Evolutionary conservation across 2,329 filamentous ascomycete genomes (phyloP).

Genomic region (Paramyrothecium roridum): DNA sequence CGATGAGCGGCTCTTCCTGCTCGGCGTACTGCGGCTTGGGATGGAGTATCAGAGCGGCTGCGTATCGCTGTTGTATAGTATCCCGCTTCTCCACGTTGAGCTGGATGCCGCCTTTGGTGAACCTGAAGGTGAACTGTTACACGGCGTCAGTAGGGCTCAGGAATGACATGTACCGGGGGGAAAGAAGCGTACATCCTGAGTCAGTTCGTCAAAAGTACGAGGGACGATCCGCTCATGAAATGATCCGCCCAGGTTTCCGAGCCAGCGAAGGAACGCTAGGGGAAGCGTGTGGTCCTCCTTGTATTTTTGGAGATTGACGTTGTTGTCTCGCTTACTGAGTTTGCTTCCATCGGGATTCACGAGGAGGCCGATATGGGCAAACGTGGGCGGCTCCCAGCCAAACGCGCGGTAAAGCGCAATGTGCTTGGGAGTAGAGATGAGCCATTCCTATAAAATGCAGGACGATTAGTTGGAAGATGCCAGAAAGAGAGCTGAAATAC

Average conservation of each 20-base stretch:
- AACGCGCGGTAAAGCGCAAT: slow-evolving; percentile 72
- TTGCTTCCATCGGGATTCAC: slow-evolving; percentile 68
- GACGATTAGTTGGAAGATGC: slow-evolving; percentile 1
- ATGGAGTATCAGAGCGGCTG: slow-evolving; percentile 26
- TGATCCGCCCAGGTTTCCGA: slow-evolving; percentile 61
- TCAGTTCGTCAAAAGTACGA: slow-evolving; percentile 62
- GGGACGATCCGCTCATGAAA: slow-evolving; percentile 22
- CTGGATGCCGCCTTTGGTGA: slow-evolving; percentile 86
- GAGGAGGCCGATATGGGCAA: slow-evolving; percentile 77
- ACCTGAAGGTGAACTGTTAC: slow-evolving; percentile 74
- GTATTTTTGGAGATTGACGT: slow-evolving; percentile 49
- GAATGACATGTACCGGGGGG: background rate
- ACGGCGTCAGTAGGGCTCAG: slow-evolving; percentile 17
- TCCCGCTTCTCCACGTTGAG: slow-evolving; percentile 78
- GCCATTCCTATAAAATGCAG: slow-evolving; percentile 71
- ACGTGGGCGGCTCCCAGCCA: slow-evolving; percentile 69
- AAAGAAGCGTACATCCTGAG: slow-evolving; percentile 54
- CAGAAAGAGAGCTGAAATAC: slow-evolving; percentile 17
- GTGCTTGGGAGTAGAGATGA: slow-evolving; percentile 82
- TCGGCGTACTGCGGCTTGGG: slow-evolving; percentile 16
- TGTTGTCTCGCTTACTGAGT: slow-evolving; percentile 76
- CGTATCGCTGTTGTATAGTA: slow-evolving; percentile 72
- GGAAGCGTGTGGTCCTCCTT: slow-evolving; percentile 43
- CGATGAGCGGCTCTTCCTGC: slow-evolving; percentile 17
- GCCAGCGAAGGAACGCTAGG: slow-evolving; percentile 68